Percentiles rank a stretch among this genome's conserved stretches.
Evolutionary conservation across 106 monocot genomes (phyloP).

Genomic region (Acorus calamus): DNA sequence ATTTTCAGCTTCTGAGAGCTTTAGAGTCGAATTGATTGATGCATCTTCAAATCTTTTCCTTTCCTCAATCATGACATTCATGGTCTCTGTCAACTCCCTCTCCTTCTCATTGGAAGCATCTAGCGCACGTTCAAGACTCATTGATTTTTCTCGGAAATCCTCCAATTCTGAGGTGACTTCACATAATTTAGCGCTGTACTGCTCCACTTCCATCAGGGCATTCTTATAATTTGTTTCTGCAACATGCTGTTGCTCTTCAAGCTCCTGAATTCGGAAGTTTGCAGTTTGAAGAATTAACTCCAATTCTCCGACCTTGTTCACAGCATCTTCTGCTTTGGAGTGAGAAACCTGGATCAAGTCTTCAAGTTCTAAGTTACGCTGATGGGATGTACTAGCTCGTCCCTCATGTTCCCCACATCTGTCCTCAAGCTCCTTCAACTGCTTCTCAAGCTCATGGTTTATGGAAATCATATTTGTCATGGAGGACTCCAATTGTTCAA

Average conservation of each 20-base stretch:
- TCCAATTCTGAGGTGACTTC: conserved; percentile 11
- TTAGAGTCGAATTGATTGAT: conserved; percentile 1
- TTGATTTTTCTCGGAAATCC: conserved; percentile 11
- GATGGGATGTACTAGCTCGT: conserved; percentile 18
- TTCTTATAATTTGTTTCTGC: conserved; percentile 4
- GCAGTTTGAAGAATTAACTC: conserved; percentile 42
- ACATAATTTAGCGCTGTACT: background rate
- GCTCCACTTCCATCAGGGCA: conserved; percentile 2
- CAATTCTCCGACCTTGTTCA: conserved; percentile 36
- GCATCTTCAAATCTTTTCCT: conserved; percentile 13
- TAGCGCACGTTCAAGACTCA: conserved; percentile 7
- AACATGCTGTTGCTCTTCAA: conserved; percentile 16
- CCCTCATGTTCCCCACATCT: conserved; percentile 32
- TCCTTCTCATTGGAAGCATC: conserved; percentile 12
- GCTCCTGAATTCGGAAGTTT: conserved; percentile 15
- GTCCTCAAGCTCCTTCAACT: conserved; percentile 42
- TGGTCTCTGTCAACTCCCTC: conserved; percentile 4
- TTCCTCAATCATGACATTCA: conserved; percentile 5
- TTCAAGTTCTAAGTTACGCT: conserved; percentile 42
- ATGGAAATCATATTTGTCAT: conserved; percentile 24
- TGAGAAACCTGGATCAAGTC: conserved; percentile 36
- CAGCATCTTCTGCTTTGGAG: conserved; percentile 39
- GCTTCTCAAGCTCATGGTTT: conserved; percentile 34
- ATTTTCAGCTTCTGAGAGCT: conserved; percentile 17
- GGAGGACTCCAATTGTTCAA: conserved; percentile 55